These are phyloP conservation scores for Gardenia jasminoides DNA, from an alignment of 257 asterid genomes.

Conservation along the genomic window DNA sequence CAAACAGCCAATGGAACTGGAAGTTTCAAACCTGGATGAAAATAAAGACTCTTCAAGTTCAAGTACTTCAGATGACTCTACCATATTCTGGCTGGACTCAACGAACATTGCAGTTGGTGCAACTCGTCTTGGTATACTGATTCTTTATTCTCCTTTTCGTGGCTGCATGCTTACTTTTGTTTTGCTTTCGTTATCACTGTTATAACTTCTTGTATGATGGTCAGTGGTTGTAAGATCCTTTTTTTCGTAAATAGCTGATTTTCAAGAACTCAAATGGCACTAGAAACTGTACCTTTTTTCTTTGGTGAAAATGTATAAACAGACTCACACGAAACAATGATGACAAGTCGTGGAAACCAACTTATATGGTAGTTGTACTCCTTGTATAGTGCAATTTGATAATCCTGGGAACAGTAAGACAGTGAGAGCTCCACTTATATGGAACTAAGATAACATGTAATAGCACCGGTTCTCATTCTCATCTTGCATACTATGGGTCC, in stretches of 20 bases:
- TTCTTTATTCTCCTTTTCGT: slow-evolving; percentile 9
- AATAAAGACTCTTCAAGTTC: slow-evolving; percentile 22
- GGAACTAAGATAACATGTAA: no score
- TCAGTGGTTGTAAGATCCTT: no score
- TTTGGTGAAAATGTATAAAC: background rate
- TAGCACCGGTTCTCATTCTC: no score
- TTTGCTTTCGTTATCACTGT: no score
- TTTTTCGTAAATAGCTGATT: background rate
- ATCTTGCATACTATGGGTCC: background rate
- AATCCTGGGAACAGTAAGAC: background rate
- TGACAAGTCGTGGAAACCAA: background rate
- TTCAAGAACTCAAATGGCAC: background rate
- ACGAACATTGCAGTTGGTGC: slow-evolving; percentile 72
- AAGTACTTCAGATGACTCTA: slow-evolving; percentile 16
- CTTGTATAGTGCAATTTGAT: background rate
- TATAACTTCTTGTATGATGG: no score
- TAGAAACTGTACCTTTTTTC: background rate
- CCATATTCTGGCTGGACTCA: slow-evolving; percentile 60
- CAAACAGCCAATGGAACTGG: slow-evolving; percentile 28
- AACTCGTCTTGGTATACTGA: slow-evolving; percentile 48
- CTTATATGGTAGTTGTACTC: background rate
- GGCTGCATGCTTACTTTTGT: slow-evolving; percentile 8
- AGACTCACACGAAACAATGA: no score
- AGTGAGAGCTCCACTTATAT: background rate
- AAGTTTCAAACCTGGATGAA: slow-evolving; percentile 19